Evolutionary conservation across 1,139 yeast genomes (phyloP), one percentile per base, ranked within the genome.

Genomic region (Nakaseomyces nivariensis): DNA sequence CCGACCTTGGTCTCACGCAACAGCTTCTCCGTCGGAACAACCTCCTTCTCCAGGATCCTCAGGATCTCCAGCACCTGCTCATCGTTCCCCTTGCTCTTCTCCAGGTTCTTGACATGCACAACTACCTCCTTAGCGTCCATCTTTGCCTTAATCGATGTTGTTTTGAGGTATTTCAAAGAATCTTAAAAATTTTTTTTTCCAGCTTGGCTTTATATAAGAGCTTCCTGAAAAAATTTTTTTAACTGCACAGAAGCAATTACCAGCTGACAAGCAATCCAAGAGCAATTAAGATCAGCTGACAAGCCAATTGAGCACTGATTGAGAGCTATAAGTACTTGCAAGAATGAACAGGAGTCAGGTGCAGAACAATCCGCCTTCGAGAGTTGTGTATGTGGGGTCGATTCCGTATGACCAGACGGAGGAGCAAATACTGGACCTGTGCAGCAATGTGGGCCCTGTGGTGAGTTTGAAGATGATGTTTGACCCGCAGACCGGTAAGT

Each of bases 1-100:
- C 98, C 98, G n/a, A 92, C 92, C 67, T 88, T 89, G n/a, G 98
- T 92, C 64, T 90, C 88, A 62, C 96, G 75, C 49, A 92, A 73
- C 42, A 90, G 74, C 63, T 82, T 79, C 65, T 92, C 97, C 1
- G 95, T 82, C 9, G 97, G 96, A 48, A 89, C 88, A 34, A 66
- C 58, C 10, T 86, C 88, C 54, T 76, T 80, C 58, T 84, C 81
- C 52, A 92, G 72, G 41, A 78, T 75, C 45, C 75, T 77, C 58
- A 92, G 72, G 43, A 90, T 77, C 62, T 81, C 84, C 52, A 85
- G 63, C 40, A 86, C 78, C 9, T 84, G 77, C 44, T 77, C 78
- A 46, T 83, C 83, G 56, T 83, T 86, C 31, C 48, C 53, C 37
- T 75, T 71, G 13, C 94, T 77, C 69, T 85, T 83, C 58, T 88